Evolutionary conservation across 2,329 filamentous ascomycete genomes (phyloP), one percentile per base, ranked within the genome.

Genomic region (Colletotrichum endophyticum): DNA sequence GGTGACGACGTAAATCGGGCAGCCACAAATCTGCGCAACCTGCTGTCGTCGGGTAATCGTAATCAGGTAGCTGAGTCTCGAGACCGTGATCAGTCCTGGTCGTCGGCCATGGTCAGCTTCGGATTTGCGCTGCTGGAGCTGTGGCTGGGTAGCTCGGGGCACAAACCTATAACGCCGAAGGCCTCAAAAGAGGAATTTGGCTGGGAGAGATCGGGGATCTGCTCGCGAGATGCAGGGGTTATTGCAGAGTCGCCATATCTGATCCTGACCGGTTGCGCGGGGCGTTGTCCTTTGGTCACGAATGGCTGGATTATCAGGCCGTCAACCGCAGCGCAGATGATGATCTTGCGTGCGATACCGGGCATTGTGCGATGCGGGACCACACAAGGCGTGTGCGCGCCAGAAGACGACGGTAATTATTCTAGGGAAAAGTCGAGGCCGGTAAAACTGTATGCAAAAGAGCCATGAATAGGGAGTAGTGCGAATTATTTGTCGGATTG

Each of bases 11-110:
- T 98, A 99, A 72, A 99, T 88, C 0, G 96, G 94, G 72, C 91
- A 93, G 8, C 95, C 95, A 78, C 93, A 92, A 66, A 99, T 92
- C 78, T 96, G 94, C 5, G 97, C 97, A 66, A 99, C 96, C 84
- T 98, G 95, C 81, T 98, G 92, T 63, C 96, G 94, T 74, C 93
- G 92, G 27, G 94, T 96, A 81, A 99, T 98, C 13, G 95, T 94
- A 74, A 99, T 91, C 8, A 99, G 91, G 84, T 96, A 99, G 78
- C 93, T 95, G 32, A 93, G 91, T 49, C 93, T 94, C 27, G 96
- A 95, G 76, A 99, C 91, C 44, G 93, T 95, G 61, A 99, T 91
- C 2, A 99, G 87, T 27, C 97, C 96, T 99, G 78, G 19, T 34
- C 70, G 30, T 66, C 79, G 80, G 76, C 12, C 12, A 63, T 66